Base-by-base conservation (phyloP, 139 green algal species). In the Nannochloris sp. region DNA sequence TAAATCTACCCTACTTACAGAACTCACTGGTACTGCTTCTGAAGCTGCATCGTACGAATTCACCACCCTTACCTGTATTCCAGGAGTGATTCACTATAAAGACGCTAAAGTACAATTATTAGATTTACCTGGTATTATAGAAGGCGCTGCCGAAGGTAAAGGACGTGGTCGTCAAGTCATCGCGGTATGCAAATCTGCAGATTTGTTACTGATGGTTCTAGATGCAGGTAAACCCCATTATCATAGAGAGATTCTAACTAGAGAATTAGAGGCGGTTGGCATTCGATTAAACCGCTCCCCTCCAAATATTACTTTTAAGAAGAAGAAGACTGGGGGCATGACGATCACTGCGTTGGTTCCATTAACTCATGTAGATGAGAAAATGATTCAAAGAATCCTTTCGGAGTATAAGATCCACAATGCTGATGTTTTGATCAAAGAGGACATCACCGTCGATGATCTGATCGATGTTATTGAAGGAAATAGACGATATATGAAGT, bases 101-200 rank as follows among this genome's bases (percentile, higher is more conserved):
- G 91, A 97, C 47, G 85, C 92, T 47, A 99, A 99, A 73, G 98
- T 99, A 42, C 92, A 98, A 83, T 83, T 99, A 68, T 83, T 99
- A 64, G 95, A 99, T 85, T 67, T 99, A 68, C 95, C 95, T 1
- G 95, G 95, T 23, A 99, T 99, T 73, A 99, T 99, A 63, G 95
- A 99, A 72, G 95, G 95, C 2, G 95, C 94, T 15, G 78, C 85
- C 2, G 61, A 97, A 72, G 94, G 94, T 64, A 97, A 98, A 80
- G 93, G 93, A 3, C 68, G 91, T 25, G 91, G 91, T 1, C 62
- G 90, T 36, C 90, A 97, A 83, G 91, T 99, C 60, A 99, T 99
- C 71, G 93, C 94, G 3, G 93, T 98, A 9, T 96, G 92, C 73
- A 99, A 99, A 83, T 92, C 76, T 46, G 89, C 90, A 4, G 95